Conservation (phyloP, 139 green algal genomes). For the Tetraselmis chui region DNA sequence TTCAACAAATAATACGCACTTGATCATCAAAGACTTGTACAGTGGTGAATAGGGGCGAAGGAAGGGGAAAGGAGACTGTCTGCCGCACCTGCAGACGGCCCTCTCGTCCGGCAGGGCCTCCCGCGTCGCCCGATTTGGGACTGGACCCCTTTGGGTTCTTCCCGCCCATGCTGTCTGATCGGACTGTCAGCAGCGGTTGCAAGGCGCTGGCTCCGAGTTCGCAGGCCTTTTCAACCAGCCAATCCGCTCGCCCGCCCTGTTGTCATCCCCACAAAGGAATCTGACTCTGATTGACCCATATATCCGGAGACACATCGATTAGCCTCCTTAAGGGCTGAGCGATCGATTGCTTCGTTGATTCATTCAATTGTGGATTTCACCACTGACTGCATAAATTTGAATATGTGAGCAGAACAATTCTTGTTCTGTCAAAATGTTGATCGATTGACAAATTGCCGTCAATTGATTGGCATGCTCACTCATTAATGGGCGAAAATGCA, state of each 20-base stretch:
- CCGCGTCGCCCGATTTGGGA: background rate
- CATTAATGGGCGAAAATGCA: no score
- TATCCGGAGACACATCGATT: background rate
- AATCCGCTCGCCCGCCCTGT: constrained; percentile 67
- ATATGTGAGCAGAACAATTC: background rate
- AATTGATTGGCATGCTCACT: no score
- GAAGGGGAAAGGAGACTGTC: background rate
- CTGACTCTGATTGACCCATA: background rate
- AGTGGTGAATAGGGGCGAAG: background rate
- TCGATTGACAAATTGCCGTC: no score
- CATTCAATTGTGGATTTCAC: background rate
- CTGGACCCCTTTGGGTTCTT: background rate
- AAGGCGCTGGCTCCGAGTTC: constrained; percentile 73
- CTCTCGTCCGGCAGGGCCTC: background rate
- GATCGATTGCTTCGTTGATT: no score
- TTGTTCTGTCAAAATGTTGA: background rate
- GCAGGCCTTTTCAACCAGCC: constrained; percentile 82
- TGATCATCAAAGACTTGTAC: no score
- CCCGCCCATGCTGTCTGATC: constrained; percentile 37
- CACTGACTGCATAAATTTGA: background rate
- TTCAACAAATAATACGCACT: background rate
- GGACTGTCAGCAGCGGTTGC: constrained; percentile 65
- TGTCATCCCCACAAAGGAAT: background rate
- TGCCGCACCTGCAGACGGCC: background rate
- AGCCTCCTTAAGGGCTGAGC: no score